Base-by-base conservation (phyloP, 495 filamentous ascomycete genomes). In the Hypoxylon trugodes region DNA sequence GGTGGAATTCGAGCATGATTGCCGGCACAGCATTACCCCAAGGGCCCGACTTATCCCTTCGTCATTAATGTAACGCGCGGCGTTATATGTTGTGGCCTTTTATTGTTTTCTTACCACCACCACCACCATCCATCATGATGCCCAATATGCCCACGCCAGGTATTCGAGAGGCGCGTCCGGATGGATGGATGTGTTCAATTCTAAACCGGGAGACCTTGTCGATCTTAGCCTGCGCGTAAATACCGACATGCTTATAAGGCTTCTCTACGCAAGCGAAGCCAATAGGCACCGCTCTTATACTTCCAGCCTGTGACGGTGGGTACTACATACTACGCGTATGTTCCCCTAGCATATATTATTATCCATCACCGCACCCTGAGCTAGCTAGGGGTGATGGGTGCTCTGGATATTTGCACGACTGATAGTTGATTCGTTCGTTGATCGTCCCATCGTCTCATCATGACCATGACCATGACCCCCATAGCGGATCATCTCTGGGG, bases 131-230 rank as follows among this genome's bases (percentile, higher is more conserved):
- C n/a, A n/a, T n/a, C 16, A 40, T 51, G 16, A 38, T 45, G 50
- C 37, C 62, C 62, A 60, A 66, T 54, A 55, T 65, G 16, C 40
- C 49, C 41, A 9, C 55, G 41, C 61, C 62, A 53, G 55, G 60
- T 57, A 63, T 25, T n/a, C 19, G 33, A 36, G 21, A 46, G 61
- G n/a, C 9, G 32, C 26, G 45, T n/a, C n/a, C 35, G 56, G 62
- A 7, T 38, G 22, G 50, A 46, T 48, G 49, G 55, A 46, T 66
- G 6, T 49, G 35, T 66, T 51, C 43, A 36, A 30, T 37, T 55
- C 24, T 26, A 50, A 41, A 30, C 50, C 24, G 37, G 49, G 38
- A 40, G 50, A 16, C 22, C 42, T 28, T 45, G 62, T 51, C 42
- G 63, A 66, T 61, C 51, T 32, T 47, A 9, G 26, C 40, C 51